Base-by-base conservation (phyloP, 495 filamentous ascomycete genomes). In the Penicillium bialowiezense region DNA sequence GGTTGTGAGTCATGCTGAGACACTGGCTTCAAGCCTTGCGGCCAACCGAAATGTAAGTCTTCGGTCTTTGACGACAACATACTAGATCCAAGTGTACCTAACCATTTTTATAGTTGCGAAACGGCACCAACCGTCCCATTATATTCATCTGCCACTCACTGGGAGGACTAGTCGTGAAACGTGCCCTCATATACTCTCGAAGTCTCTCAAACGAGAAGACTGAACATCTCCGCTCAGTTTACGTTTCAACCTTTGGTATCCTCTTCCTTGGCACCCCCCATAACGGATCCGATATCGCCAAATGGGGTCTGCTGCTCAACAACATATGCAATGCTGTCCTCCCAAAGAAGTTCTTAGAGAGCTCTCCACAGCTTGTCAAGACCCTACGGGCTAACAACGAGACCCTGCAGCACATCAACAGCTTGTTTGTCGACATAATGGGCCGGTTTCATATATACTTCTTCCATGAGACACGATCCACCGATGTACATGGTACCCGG, bases 251-350 rank as follows among this genome's bases (percentile, higher is more conserved):
- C 0, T 95, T 86, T 48, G 89, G 87, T 15, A 83, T 95, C 23
- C 75, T 95, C 18, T 95, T 95, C 59, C 75, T 95, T 24, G 90
- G 90, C 15, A 95, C 90, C n/a, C 90, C 90, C 7, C 90, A 95
- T 59, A 84, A 80, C 37, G 90, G 90, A 0, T 82, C 88, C 3
- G 85, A 89, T 52, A 59, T 87, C 12, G 90, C 90, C 7, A 80
- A 81, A 65, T 91, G 87, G 88, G 89, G 87, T 3, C 71, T 79
- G 7, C 72, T 89, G 49, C 67, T 91, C 36, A 86, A 92, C 59
- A 78, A 79, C 43, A 87, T 95, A 64, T 86, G 84, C 52, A 77
- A 76, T 24, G 80, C 80, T 1, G 78, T 91, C 15, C 67, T 91
- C 18, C 87, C 89, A 0, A 85, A 78, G 62, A 82, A 80, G 40